Evolutionary conservation across 176 grass and related monocot species (phyloP), one percentile per base, ranked within the genome.

Genomic region (Cocos nucifera): DNA sequence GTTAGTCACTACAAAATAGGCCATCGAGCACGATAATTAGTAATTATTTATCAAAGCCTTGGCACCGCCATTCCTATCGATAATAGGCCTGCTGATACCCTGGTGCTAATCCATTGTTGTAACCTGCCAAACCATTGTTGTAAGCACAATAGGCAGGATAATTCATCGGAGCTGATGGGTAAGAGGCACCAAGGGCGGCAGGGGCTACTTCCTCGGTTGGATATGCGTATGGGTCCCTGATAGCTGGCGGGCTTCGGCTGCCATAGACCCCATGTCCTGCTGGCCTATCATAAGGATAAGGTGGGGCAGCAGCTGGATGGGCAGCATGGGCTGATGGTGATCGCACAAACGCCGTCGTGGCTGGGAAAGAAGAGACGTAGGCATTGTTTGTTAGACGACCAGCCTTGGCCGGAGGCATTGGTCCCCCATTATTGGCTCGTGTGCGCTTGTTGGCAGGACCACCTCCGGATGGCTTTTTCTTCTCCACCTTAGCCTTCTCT

Each of bases 331-430:
- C 65, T 1, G 76, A 71, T 3, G 87, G 86, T n/a, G 90, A 95
- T 62, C 28, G 67, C 16, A 64, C 71, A 69, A 79, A 83, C 17
- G 78, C 62, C 54, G 80, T 77, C 53, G 80, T 22, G 30, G 32
- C 59, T 53, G 87, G 87, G 57, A 69, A 79, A 59, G 82, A 81
- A 61, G 86, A 82, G 3, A 83, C 73, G 0, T 79, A 83, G 7
- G 48, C 71, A 51, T 86, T 95, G 77, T 78, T 89, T 61, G 77
- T 74, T 24, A 95, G 76, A 69, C 79, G 83, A 53, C 90, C 90
- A 59, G 90, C 83, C 82, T 90, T 95, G n/a, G 90, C 79, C 59
- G 83, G 90, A 81, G 82, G 85, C 83, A 89, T 89, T 68, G 90
- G 90, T 17, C 86, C 85, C 27, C 82, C 82, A 53, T 78, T 76